Conservation (phyloP, 2,329 filamentous ascomycete genomes). For the Fusarium buharicum region DNA sequence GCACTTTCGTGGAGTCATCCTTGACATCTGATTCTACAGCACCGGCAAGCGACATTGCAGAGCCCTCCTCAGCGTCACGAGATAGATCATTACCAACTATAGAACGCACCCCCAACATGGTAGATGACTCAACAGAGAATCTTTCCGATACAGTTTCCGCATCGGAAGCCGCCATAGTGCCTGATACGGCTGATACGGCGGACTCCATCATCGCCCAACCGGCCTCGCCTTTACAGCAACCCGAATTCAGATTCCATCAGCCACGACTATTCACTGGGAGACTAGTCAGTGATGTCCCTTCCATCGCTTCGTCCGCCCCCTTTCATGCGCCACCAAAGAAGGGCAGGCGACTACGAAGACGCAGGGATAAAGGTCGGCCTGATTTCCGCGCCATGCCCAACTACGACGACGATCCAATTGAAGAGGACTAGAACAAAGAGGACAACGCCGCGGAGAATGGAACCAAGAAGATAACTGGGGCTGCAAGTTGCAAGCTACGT, state of each 20-base stretch:
- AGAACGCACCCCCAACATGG: not conserved
- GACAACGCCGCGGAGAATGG: not conserved
- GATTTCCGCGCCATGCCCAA: constrained; percentile 50
- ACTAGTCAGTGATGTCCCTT: constrained; percentile 31
- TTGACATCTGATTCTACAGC: constrained; percentile 10
- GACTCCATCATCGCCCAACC: constrained; percentile 26
- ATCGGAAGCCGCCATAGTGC: constrained; percentile 9
- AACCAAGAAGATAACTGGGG: constrained; percentile 10
- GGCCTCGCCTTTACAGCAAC: constrained; percentile 30
- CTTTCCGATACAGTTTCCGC: not conserved
- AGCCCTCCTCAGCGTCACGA: constrained; percentile 32
- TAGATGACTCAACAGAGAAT: constrained; percentile 1
- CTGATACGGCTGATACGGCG: constrained; percentile 12
- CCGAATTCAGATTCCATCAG: constrained; percentile 46
- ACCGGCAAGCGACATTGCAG: constrained; percentile 30
- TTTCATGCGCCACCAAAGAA: constrained; percentile 6
- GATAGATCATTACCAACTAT: constrained; percentile 7
- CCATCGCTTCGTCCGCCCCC: constrained; percentile 2
- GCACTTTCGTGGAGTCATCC: constrained; percentile 23
- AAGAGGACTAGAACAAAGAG: constrained; percentile 35
- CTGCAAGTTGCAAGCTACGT: constrained; percentile 17
- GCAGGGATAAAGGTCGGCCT: constrained; percentile 44
- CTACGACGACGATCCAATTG: constrained; percentile 50
- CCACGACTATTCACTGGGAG: constrained; percentile 50
- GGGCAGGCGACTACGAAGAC: constrained; percentile 31